Percentiles rank a stretch among this genome's conserved stretches.
Conservation (phyloP, 257 asterid genomes). For the Nicotiana sylvestris region DNA sequence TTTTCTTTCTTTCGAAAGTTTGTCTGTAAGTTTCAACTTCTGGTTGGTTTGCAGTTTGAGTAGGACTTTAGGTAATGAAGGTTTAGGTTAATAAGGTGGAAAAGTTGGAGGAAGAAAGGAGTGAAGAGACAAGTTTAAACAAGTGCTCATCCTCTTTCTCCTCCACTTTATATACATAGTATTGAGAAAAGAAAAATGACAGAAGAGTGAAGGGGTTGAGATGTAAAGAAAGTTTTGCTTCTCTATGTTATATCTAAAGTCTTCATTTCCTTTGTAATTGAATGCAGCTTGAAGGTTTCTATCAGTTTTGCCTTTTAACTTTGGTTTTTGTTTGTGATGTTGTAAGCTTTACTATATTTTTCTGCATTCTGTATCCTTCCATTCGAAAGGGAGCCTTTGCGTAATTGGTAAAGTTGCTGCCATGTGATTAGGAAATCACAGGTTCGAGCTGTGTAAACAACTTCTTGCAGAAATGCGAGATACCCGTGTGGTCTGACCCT, state of each 20-base stretch:
- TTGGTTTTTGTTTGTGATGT: slow-evolving; percentile 30
- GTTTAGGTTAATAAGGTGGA: slow-evolving; percentile 40
- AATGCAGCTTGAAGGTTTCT: slow-evolving; percentile 27
- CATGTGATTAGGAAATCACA: too few species aligned
- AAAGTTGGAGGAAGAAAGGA: slow-evolving; percentile 63
- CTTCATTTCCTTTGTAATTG: slow-evolving; percentile 30
- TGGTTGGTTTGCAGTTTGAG: slow-evolving; percentile 47
- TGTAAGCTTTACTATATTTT: slow-evolving; percentile 54
- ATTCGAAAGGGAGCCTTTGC: slow-evolving; percentile 9
- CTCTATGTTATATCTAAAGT: slow-evolving; percentile 24
- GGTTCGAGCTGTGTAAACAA: too few species aligned
- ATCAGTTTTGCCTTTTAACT: slow-evolving; percentile 5
- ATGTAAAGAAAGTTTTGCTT: slow-evolving; percentile 32
- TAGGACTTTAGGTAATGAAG: slow-evolving; percentile 30
- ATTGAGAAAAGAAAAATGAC: slow-evolving; percentile 17
- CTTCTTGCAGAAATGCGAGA: too few species aligned
- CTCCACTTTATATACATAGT: slow-evolving; percentile 41
- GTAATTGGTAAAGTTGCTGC: too few species aligned
- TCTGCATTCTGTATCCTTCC: slow-evolving; percentile 34
- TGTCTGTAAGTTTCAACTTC: slow-evolving; percentile 26
- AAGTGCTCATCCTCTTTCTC: slow-evolving; percentile 67
- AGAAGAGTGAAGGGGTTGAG: slow-evolving; percentile 32
- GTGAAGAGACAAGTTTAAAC: slow-evolving; percentile 56
- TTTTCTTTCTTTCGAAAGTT: neutral
- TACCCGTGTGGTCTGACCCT: too few species aligned